Evolutionary conservation across 192 early-diverging fungal species (phyloP).

Genomic region (Rhizophagus prolifer): DNA sequence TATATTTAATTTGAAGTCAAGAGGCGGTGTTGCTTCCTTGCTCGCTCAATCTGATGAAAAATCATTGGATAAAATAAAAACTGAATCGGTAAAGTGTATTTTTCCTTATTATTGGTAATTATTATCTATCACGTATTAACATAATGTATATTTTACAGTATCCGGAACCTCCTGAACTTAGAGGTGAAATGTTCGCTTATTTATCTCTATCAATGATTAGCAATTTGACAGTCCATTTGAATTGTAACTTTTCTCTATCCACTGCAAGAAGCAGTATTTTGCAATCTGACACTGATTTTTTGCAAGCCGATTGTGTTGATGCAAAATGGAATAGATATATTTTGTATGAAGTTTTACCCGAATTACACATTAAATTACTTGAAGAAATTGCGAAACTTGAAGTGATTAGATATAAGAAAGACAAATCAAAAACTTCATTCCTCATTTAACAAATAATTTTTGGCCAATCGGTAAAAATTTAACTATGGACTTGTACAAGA

Average conservation of each 20-base stretch:
- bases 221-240: slow-evolving; percentile 35
- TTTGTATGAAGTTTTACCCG: background rate
- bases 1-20: background rate
- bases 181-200: slow-evolving; percentile 34
- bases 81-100: background rate
- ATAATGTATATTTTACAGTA: background rate
- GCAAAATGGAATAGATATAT: slow-evolving; percentile 17
- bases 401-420: too few relatives aligned
- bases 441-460: background rate
- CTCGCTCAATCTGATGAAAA: background rate
- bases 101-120: background rate
- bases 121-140: background rate
- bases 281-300: background rate
- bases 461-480: background rate
- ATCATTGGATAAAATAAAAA: background rate
- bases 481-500: background rate
- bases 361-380: background rate
- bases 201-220: slow-evolving; percentile 35
- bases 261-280: slow-evolving; percentile 32
- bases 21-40: slow-evolving; percentile 8
- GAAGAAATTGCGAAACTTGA: background rate
- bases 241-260: slow-evolving; percentile 38
- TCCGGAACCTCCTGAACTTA: background rate
- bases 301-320: background rate
- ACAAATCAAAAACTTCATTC: background rate